Percentiles rank a stretch among this genome's conserved stretches.
These are phyloP conservation scores for Salix dunnii DNA, from an alignment of 345 rosid species.

Conservation along the genomic window DNA sequence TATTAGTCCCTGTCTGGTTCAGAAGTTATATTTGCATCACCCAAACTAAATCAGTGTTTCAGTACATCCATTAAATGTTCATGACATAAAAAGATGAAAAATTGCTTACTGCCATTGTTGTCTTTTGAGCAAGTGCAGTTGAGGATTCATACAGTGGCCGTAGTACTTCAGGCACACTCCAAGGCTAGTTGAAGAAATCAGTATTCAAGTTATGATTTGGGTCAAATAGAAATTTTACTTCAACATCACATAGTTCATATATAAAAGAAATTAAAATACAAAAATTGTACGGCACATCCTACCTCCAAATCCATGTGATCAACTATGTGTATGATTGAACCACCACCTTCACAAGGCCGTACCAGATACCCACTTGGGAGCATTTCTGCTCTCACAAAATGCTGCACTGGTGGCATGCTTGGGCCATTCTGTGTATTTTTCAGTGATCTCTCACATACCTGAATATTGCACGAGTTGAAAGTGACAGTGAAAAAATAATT, in stretches of 20 bases:
- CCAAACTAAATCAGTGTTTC: background rate
- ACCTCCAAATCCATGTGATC: conserved; percentile 99
- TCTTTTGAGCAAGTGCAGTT: conserved; percentile 91
- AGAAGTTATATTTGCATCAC: background rate
- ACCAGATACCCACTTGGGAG: conserved; percentile 95
- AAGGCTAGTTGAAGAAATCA: conserved; percentile 56
- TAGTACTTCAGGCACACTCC: conserved; percentile 96
- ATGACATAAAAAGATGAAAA: background rate
- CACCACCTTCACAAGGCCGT: conserved; percentile 98
- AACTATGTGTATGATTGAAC: conserved; percentile 90
- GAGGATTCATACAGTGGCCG: conserved; percentile 97
- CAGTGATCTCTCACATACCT: conserved; percentile 96
- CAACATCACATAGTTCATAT: too few species aligned
- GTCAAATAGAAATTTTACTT: background rate
- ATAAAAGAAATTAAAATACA: too few species aligned
- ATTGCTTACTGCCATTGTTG: conserved; percentile 82
- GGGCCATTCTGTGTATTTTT: conserved; percentile 95
- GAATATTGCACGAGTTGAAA: conserved; percentile 6
- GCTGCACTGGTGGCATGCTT: conserved; percentile 91
- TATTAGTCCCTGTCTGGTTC: too few species aligned
- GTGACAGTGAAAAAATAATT: background rate
- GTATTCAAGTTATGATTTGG: conserved; percentile 4
- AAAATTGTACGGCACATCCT: background rate
- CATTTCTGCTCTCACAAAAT: conserved; percentile 99
- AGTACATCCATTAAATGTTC: background rate